These are phyloP conservation scores for Tarenaya hassleriana DNA, from an alignment of 345 rosid species.

Conservation along the genomic window DNA sequence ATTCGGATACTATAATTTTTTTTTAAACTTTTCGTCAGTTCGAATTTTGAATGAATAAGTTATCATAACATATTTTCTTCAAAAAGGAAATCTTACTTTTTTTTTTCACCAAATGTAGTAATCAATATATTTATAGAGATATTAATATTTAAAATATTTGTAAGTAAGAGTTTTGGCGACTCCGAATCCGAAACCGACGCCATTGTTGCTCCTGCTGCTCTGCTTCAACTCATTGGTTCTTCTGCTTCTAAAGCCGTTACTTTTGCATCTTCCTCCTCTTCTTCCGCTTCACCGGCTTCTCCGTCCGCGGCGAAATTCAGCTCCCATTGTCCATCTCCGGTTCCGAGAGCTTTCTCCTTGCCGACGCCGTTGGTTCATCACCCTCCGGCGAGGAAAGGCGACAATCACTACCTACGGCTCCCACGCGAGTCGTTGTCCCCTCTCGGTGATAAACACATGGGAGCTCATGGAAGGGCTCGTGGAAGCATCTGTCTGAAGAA, in stretches of 20 bases:
- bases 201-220: background rate
- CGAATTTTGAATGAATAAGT: no score
- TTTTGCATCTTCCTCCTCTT: slow-evolving; percentile 12
- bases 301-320: slow-evolving; percentile 15
- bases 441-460: slow-evolving; percentile 66
- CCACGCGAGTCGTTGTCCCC: slow-evolving; percentile 33
- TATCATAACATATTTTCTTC: no score
- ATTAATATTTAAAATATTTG: no score
- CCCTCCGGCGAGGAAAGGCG: slow-evolving; percentile 59
- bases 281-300: slow-evolving; percentile 19
- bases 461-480: slow-evolving; percentile 77
- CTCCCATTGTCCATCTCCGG: background rate
- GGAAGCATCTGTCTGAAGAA: slow-evolving; percentile 44
- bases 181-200: no score
- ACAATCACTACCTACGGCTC: slow-evolving; percentile 45
- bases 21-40: no score
- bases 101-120: no score
- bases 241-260: slow-evolving; percentile 42
- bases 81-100: no score
- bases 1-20: no score
- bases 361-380: slow-evolving; percentile 60
- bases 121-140: no score
- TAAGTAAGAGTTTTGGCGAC: no score
- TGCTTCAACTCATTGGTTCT: slow-evolving; percentile 45
- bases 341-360: slow-evolving; percentile 38